Percentiles rank a stretch among this genome's conserved stretches.
Conservation (phyloP, 2,329 filamentous ascomycete species). For the Karstenula rhodostoma region DNA sequence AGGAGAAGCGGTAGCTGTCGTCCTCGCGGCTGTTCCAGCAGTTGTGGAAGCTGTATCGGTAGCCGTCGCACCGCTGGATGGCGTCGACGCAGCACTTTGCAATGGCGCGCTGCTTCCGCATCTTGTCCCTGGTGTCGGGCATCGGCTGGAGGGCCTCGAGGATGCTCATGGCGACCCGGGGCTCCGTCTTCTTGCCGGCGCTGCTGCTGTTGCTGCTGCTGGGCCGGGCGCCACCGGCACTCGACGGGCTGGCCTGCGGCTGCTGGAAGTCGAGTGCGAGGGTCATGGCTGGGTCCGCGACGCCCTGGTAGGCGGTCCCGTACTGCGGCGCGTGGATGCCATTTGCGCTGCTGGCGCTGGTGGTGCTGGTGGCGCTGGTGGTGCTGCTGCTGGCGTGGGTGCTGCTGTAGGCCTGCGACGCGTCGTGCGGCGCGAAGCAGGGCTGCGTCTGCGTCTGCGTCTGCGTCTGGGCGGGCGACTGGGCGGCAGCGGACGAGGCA, state of each 20-base stretch:
- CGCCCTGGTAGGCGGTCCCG: slow-evolving; percentile 32
- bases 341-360: not conserved
- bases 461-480: slow-evolving; percentile 2
- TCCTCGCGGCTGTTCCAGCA: slow-evolving; percentile 58
- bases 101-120: slow-evolving; percentile 57
- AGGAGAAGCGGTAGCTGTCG: slow-evolving; percentile 57
- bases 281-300: slow-evolving; percentile 36
- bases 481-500: slow-evolving; percentile 1
- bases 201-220: not conserved
- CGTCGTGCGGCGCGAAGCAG: slow-evolving; percentile 24
- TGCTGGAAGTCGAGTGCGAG: slow-evolving; percentile 31
- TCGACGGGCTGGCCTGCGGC: slow-evolving; percentile 12
- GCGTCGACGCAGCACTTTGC: slow-evolving; percentile 55
- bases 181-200: slow-evolving; percentile 26
- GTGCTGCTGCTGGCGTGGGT: slow-evolving; percentile 12
- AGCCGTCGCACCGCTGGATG: slow-evolving; percentile 56
- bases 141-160: slow-evolving; percentile 47
- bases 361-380: slow-evolving; percentile 23
- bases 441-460: slow-evolving; percentile 16
- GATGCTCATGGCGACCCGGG: slow-evolving; percentile 44
- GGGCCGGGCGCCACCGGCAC: not conserved
- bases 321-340: slow-evolving; percentile 27
- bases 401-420: slow-evolving; percentile 37
- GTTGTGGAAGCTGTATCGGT: slow-evolving; percentile 60
- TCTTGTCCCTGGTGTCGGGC: slow-evolving; percentile 49